phyloP scores from a whole-genome alignment of 352 stramenopile genomes.

The Globisporangium alternatum region DNA sequence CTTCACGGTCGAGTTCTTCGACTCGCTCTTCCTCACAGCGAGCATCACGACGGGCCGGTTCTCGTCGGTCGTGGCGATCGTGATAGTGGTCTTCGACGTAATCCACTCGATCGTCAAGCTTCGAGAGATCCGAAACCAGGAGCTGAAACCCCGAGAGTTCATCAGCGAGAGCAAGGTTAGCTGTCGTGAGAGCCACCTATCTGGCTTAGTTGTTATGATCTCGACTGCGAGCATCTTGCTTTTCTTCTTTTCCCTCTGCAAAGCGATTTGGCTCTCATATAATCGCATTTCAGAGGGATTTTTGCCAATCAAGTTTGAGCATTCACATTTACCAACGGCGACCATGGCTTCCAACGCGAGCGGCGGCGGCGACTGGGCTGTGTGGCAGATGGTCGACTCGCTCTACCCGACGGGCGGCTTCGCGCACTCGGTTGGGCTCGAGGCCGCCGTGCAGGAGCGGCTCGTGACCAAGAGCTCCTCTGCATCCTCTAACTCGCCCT shows the following conservation, averaged over 20 bases:
- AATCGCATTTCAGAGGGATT: neutral
- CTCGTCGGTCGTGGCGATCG: neutral
- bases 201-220: no score
- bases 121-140: neutral
- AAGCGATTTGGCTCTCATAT: no score
- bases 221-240: no score
- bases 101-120: neutral
- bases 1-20: slow-evolving; percentile 1
- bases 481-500: slow-evolving; percentile 20
- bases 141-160: no score
- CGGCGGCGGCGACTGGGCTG: slow-evolving; percentile 35
- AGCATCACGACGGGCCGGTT: neutral
- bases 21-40: neutral
- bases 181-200: no score
- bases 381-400: slow-evolving; percentile 85
- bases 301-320: neutral
- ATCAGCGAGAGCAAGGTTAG: no score
- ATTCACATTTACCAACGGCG: neutral
- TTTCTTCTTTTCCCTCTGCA: no score
- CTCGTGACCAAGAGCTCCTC: slow-evolving; percentile 31
- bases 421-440: slow-evolving; percentile 75
- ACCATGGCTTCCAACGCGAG: neutral
- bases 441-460: slow-evolving; percentile 71
- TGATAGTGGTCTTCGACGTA: neutral
- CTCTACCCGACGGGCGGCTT: slow-evolving; percentile 82